Percentiles rank a stretch among this genome's conserved stretches.
Evolutionary conservation across 345 rosid species (phyloP).

Genomic region (Brassica incana): DNA sequence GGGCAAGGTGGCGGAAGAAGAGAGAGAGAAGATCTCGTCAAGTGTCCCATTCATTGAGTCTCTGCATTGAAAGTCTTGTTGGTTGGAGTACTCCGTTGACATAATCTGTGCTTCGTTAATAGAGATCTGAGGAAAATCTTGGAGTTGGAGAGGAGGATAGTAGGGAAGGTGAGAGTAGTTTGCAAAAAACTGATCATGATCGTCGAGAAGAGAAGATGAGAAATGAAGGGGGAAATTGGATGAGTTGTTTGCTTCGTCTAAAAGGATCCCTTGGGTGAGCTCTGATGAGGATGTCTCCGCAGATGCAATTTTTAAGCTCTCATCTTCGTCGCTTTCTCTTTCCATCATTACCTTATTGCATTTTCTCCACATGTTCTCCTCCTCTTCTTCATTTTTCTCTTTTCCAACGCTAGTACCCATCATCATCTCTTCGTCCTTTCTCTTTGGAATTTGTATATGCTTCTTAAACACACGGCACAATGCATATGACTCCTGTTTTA

Average conservation of each 20-base stretch:
- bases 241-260: conserved; percentile 67
- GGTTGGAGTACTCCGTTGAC: conserved; percentile 22
- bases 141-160: conserved; percentile 61
- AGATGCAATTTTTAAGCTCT: conserved; percentile 40
- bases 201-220: conserved; percentile 49
- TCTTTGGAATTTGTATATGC: conserved; percentile 50
- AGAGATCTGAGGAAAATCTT: conserved; percentile 50
- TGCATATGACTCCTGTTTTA: conserved; percentile 65
- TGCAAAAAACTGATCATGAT: conserved; percentile 20
- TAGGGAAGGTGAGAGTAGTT: conserved; percentile 38
- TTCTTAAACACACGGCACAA: conserved; percentile 77
- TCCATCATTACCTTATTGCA: conserved; percentile 17
- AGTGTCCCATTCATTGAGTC: conserved; percentile 34
- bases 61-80: conserved; percentile 29
- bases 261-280: conserved; percentile 51
- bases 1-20: conserved; percentile 36
- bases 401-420: conserved; percentile 23
- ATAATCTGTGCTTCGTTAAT: conserved; percentile 28
- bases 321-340: conserved; percentile 30
- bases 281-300: conserved; percentile 63
- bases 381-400: conserved; percentile 20
- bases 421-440: conserved; percentile 27
- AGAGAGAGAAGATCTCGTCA: conserved; percentile 32
- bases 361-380: conserved; percentile 41
- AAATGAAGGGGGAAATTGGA: conserved; percentile 41